phyloP scores from a whole-genome alignment of 2,329 filamentous ascomycete species.

The Graphilbum ipis-grandicollis region DNA sequence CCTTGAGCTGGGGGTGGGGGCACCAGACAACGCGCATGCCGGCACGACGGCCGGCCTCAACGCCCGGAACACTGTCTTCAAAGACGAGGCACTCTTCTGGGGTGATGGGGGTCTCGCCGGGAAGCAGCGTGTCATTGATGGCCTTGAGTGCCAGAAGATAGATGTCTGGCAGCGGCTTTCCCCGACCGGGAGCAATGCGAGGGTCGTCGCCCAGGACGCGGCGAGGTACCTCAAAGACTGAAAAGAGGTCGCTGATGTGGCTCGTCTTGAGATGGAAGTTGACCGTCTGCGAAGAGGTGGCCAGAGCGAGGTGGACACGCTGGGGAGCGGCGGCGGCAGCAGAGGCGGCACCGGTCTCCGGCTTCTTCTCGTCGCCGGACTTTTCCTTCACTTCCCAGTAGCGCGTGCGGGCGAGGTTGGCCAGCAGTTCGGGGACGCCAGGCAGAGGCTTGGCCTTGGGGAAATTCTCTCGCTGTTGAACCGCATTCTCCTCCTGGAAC shows the following conservation, averaged over 20 bases:
- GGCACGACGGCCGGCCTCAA: conserved; percentile 76
- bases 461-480: conserved; percentile 56
- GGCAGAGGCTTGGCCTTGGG: conserved; percentile 59
- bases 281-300: conserved; percentile 54
- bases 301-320: conserved; percentile 64
- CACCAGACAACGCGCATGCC: conserved; percentile 93
- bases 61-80: conserved; percentile 85
- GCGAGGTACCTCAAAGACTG: conserved; percentile 50
- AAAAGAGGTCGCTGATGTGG: conserved; percentile 40
- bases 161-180: conserved; percentile 90
- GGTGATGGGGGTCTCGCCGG: conserved; percentile 45
- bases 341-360: too few species aligned
- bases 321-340: conserved; percentile 9
- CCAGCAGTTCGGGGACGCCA: conserved; percentile 55
- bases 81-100: conserved; percentile 91
- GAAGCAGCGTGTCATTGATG: conserved; percentile 57
- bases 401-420: conserved; percentile 34
- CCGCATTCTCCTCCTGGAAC: conserved; percentile 40
- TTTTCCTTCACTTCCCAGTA: conserved; percentile 25
- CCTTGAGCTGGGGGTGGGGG: conserved; percentile 62
- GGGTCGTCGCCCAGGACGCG: conserved; percentile 73
- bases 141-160: conserved; percentile 73
- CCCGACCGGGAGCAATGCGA: conserved; percentile 60
- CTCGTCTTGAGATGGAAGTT: conserved; percentile 67
- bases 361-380: too few species aligned